Evolutionary conservation across 805 yeast species (phyloP), one percentile per base, ranked within the genome.

Genomic region (Torulaspora microellipsoides): DNA sequence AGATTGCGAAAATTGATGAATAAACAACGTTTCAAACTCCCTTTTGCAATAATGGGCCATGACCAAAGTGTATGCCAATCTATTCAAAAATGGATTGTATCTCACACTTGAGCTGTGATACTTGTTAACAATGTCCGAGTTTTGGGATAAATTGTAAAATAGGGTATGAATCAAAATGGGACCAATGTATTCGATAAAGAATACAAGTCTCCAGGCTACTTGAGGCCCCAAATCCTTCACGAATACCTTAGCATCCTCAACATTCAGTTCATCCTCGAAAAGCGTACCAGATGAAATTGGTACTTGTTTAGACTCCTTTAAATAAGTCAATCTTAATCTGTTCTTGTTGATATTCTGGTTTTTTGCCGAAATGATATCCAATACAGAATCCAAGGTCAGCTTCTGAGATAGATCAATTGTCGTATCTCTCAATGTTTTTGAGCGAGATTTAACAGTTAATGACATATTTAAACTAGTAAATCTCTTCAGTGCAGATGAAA

Each of bases 141-240:
- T 34, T 23, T 40, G 41, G 8, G 67, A 58, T 36, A 67, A 61
- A 42, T 64, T 72, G 62, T 79, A 91, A 42, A 85, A 69, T 13
- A 87, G 43, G 1, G 87, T 76, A 64, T 90, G 96, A 56, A 91
- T 73, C 32, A 90, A 36, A 44, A 93, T 69, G 8, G 99, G 99
- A 2, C 98, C 98, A 13, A 85, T 54, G 62, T 93, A 93, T 68
- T 93, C 99, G 51, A 87, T 69, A 40, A 87, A 55, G 60, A 81
- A 93, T n/a, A 91, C 98, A 3, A 88, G 76, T 67, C 85, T 77
- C 96, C 97, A 93, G 4, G 82, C 81, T 46, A 93, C 78, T 67
- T 93, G 99, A 0, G 90, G 89, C 15, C 99, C 99, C 48, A 91
- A 71, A 60, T 91, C 99, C 64, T 91, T 90, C 43, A 85, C 85